Evolutionary conservation across 495 filamentous ascomycete species (phyloP).

Genomic region (Neurospora tetrasperma): DNA sequence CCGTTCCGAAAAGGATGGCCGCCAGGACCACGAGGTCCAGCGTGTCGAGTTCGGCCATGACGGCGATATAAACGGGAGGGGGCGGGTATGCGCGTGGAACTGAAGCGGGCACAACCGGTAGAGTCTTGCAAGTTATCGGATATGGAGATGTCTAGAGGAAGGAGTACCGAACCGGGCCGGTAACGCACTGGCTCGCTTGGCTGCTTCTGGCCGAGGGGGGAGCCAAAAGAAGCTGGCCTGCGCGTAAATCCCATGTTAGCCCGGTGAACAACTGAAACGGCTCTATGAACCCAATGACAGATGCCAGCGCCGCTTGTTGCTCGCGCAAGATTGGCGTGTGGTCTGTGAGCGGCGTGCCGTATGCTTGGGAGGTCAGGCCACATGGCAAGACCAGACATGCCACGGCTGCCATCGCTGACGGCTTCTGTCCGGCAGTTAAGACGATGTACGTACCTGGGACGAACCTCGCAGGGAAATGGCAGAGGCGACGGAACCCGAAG

Average conservation of each 20-base stretch:
- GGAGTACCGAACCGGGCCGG: neutral
- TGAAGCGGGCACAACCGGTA: neutral
- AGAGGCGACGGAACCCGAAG: neutral
- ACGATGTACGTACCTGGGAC: neutral
- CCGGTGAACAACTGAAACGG: neutral
- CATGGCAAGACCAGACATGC: neutral
- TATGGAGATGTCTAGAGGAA: neutral
- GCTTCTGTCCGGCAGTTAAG: neutral
- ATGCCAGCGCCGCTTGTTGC: neutral
- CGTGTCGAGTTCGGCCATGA: conserved; percentile 93
- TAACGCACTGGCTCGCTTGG: neutral
- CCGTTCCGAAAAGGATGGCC: conserved; percentile 70
- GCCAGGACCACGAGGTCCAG: conserved; percentile 87
- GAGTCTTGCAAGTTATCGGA: neutral
- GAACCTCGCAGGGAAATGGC: neutral
- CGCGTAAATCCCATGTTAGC: neutral
- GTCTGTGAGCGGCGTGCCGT: neutral
- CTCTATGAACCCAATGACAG: neutral
- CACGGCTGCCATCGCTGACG: neutral
- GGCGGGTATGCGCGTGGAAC: neutral
- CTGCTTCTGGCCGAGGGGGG: neutral
- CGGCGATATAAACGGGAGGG: neutral
- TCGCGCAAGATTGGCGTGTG: neutral
- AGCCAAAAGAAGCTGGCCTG: neutral
- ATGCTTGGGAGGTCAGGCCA: neutral